Base-by-base conservation (phyloP, 768 basidiomycete genomes). In the Auriscalpium vulgare region DNA sequence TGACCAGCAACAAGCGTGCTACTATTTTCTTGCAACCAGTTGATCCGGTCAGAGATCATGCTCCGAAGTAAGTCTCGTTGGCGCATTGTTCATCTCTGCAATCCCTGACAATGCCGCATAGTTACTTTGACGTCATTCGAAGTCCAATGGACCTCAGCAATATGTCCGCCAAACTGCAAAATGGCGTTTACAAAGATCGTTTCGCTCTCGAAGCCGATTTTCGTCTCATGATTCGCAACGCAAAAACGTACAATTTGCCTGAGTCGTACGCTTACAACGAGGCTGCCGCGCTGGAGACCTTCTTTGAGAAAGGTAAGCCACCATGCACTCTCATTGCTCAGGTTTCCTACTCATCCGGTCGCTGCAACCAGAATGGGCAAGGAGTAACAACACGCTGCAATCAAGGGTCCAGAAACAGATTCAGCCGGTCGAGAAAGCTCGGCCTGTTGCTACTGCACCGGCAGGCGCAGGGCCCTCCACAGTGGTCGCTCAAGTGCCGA, bases 111-210 rank as follows among this genome's bases (percentile, higher is more conserved):
- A 10, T 29, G 29, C n/a, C 8, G 47, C 9, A 43, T 57, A 95
- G 94, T 62, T 98, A 98, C 68, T 92, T 93, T 64, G 85, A 89
- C 53, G 72, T 94, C 56, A 86, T 99, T 69, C 89, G 89, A 69
- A 78, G 87, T 10, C 95, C 97, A 1, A 97, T 99, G 91, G 97
- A 99, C 66, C 76, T 98, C 16, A 85, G 85, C 51, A 93, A 94
- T 0, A 88, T 95, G 76, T 75, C 78, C 29, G 87, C 87, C 38
- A 97, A 95, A 68, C 73, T 98, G 10, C 85, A 89, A 63, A 84
- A 81, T 55, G 93, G 94, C 7, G 80, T 87, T 71, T 98, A 97
- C 73, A 79, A 83, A 58, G 84, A 89, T 63, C 84, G 93, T 10
- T 83, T 85, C 63, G 86, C 78, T 13, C 95, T 98, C 68, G 85